Evolutionary conservation across 2,329 filamentous ascomycete species (phyloP).

Genomic region (Fusarium sp.): DNA sequence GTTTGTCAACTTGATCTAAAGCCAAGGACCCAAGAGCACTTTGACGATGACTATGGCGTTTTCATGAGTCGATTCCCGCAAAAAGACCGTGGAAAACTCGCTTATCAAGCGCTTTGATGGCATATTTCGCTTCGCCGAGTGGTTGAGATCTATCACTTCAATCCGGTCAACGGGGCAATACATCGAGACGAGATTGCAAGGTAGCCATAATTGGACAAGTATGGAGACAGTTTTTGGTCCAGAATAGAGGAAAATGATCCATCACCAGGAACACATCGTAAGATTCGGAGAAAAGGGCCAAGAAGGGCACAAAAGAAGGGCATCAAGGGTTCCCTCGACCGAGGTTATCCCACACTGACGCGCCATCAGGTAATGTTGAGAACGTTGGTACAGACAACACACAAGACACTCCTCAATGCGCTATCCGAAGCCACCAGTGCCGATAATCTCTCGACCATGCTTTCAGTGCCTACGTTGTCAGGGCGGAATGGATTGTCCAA

Average conservation of each 20-base stretch:
- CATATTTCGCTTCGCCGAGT: conserved; percentile 66
- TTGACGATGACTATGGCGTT: conserved; percentile 49
- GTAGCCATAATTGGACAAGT: background rate
- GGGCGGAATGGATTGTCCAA: conserved; percentile 37
- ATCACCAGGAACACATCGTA: background rate
- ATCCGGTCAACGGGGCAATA: background rate
- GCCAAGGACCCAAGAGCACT: conserved; percentile 46
- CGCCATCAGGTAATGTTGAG: conserved; percentile 52
- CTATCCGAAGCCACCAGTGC: conserved; percentile 23
- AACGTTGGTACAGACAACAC: conserved; percentile 43
- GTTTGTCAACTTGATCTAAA: conserved; percentile 27
- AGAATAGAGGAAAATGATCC: background rate
- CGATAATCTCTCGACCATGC: conserved; percentile 20
- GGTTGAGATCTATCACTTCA: conserved; percentile 50
- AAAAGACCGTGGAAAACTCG: conserved; percentile 50
- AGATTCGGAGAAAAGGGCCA: background rate
- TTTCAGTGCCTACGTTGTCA: conserved; percentile 12
- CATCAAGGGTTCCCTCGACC: background rate
- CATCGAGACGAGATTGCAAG: background rate
- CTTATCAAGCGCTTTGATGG: conserved; percentile 61
- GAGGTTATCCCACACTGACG: conserved; percentile 2
- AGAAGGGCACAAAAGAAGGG: background rate
- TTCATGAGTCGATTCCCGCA: conserved; percentile 30
- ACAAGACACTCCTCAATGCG: conserved; percentile 21
- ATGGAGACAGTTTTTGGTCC: background rate